Conservation (phyloP, 1,139 yeast species). For the Zygotorulaspora mrakii region DNA sequence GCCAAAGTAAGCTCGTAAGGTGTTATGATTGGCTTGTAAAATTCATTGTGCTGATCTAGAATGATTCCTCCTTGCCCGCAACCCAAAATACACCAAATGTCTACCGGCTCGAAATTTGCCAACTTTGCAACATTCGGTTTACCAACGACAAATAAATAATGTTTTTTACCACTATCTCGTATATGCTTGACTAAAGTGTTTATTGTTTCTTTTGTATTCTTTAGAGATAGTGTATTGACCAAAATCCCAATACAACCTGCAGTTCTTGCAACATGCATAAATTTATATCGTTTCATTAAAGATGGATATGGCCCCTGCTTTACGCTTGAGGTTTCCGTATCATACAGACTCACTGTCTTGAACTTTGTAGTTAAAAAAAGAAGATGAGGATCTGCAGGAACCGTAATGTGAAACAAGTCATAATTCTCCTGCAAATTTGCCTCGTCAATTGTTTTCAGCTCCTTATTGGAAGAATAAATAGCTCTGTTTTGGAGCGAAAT, state of each 20-base stretch:
- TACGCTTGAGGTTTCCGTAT: slow-evolving; percentile 39
- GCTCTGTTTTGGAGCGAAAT: slow-evolving; percentile 32
- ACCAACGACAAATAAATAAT: slow-evolving; percentile 91
- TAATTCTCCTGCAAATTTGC: slow-evolving; percentile 38
- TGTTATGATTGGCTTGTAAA: slow-evolving; percentile 85
- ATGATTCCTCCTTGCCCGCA: slow-evolving; percentile 94
- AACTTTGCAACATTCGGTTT: slow-evolving; percentile 97
- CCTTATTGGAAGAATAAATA: slow-evolving; percentile 15
- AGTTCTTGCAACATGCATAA: slow-evolving; percentile 82
- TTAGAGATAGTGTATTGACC: slow-evolving; percentile 80
- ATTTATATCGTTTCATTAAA: slow-evolving; percentile 75
- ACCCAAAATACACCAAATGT: slow-evolving; percentile 90
- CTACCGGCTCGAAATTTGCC: slow-evolving; percentile 90
- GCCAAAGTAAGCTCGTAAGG: slow-evolving; percentile 89
- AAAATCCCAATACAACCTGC: slow-evolving; percentile 90
- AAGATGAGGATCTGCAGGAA: slow-evolving; percentile 75
- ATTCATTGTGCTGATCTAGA: slow-evolving; percentile 70
- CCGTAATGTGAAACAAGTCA: slow-evolving; percentile 63
- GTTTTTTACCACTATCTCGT: slow-evolving; percentile 77
- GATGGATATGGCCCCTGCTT: slow-evolving; percentile 66
- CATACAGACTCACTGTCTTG: slow-evolving; percentile 47
- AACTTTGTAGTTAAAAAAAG: slow-evolving; percentile 73
- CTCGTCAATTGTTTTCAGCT: slow-evolving; percentile 13
- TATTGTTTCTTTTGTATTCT: slow-evolving; percentile 63
- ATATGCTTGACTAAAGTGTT: slow-evolving; percentile 59